A percentile compares a stretch with the other conserved stretches of the same genome.
phyloP scores from a whole-genome alignment of 2,329 filamentous ascomycete genomes.

The Colletotrichum musae region DNA sequence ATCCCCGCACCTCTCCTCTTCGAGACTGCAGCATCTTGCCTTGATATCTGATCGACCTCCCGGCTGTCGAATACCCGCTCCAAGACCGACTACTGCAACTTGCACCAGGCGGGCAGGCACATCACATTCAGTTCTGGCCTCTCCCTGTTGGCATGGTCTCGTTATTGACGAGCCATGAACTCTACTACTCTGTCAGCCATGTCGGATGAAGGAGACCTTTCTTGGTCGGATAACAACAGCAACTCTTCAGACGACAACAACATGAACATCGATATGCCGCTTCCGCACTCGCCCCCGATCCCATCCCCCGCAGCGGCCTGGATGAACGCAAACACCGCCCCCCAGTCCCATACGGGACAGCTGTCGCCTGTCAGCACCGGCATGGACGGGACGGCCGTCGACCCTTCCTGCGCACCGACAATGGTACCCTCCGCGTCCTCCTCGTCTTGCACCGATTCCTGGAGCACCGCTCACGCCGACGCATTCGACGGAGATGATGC shows the following conservation, averaged over 20 bases:
- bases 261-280: slow-evolving; percentile 46
- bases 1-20: slow-evolving; percentile 20
- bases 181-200: slow-evolving; percentile 56
- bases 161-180: slow-evolving; percentile 64
- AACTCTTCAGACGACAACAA: slow-evolving; percentile 60
- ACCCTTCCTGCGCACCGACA: slow-evolving; percentile 57
- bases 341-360: slow-evolving; percentile 60
- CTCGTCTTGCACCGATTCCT: slow-evolving; percentile 62
- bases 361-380: slow-evolving; percentile 68
- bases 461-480: slow-evolving; percentile 59
- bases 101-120: slow-evolving; percentile 5
- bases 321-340: slow-evolving; percentile 46
- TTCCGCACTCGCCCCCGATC: slow-evolving; percentile 51
- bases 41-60: slow-evolving; percentile 37
- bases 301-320: slow-evolving; percentile 50
- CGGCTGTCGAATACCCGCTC: slow-evolving; percentile 3
- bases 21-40: slow-evolving; percentile 9
- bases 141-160: slow-evolving; percentile 55
- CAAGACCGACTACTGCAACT: slow-evolving; percentile 7
- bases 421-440: slow-evolving; percentile 63
- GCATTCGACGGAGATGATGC: slow-evolving; percentile 50
- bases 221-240: slow-evolving; percentile 63
- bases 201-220: slow-evolving; percentile 58
- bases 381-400: slow-evolving; percentile 57
- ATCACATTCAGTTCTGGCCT: slow-evolving; percentile 14